Conservation (phyloP, 352 stramenopile species). For the Phytopythium delawarense region DNA sequence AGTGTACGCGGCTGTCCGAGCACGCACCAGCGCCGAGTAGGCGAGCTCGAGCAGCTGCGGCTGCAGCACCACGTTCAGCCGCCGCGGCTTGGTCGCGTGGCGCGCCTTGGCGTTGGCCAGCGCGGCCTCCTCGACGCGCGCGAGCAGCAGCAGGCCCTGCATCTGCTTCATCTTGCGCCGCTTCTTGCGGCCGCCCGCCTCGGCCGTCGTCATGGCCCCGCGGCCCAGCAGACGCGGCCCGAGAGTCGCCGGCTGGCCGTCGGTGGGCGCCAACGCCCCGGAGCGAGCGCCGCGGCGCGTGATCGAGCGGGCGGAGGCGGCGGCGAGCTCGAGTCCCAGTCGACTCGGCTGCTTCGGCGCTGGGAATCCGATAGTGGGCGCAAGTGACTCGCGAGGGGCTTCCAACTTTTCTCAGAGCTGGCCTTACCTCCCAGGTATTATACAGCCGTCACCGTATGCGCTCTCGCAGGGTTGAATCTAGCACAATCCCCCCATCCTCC, state of each 20-base stretch:
- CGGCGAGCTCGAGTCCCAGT: too few species aligned
- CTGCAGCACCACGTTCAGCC: slow-evolving; percentile 62
- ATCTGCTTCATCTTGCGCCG: slow-evolving; percentile 79
- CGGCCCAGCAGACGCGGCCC: too few species aligned
- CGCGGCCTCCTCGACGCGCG: slow-evolving; percentile 28
- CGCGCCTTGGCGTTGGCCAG: slow-evolving; percentile 15
- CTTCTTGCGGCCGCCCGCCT: slow-evolving; percentile 7
- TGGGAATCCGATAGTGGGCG: neutral
- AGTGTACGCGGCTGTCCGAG: too few species aligned
- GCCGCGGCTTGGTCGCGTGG: slow-evolving; percentile 26
- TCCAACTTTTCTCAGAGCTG: slow-evolving; percentile 2
- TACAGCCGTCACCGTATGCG: neutral
- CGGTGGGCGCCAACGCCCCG: too few species aligned
- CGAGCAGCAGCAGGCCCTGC: slow-evolving; percentile 65
- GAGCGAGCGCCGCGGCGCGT: too few species aligned
- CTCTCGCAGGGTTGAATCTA: neutral
- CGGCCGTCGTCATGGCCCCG: slow-evolving; percentile 27
- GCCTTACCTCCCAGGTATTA: neutral
- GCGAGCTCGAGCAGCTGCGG: slow-evolving; percentile 59
- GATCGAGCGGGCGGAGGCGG: too few species aligned
- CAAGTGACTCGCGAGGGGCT: neutral
- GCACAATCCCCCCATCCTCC: neutral
- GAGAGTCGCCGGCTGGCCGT: too few species aligned
- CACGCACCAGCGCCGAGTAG: slow-evolving; percentile 53
- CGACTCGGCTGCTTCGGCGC: neutral